These are phyloP conservation scores for Phoenix dactylifera DNA, from an alignment of 176 grass and related monocot species.

Conservation along the genomic window DNA sequence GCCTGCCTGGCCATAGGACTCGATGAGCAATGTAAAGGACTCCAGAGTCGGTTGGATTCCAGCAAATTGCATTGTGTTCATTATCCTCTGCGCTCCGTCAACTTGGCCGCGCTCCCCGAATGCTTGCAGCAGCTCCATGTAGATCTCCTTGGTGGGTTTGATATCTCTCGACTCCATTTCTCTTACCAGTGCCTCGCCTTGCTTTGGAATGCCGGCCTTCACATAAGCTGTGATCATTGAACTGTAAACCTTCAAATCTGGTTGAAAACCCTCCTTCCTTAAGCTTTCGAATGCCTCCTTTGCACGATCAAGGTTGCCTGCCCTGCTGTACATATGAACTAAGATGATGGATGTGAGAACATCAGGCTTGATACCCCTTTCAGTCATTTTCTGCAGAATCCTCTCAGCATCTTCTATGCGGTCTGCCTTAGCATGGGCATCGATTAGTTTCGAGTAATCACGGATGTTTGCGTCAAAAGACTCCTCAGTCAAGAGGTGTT, in stretches of 20 bases:
- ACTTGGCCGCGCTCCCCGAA: slow-evolving; percentile 31
- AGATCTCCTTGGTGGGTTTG: slow-evolving; percentile 47
- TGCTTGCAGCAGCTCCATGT: slow-evolving; percentile 37
- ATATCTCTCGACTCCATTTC: slow-evolving; percentile 20
- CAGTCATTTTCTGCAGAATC: slow-evolving; percentile 69
- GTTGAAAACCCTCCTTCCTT: slow-evolving; percentile 42
- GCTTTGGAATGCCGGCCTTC: slow-evolving; percentile 30
- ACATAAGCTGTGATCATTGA: slow-evolving; percentile 69
- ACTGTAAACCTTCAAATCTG: slow-evolving; percentile 42
- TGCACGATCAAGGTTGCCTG: slow-evolving; percentile 55
- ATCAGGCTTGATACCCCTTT: slow-evolving; percentile 53
- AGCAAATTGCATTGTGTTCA: slow-evolving; percentile 17
- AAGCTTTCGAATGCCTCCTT: slow-evolving; percentile 46
- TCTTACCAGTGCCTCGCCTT: slow-evolving; percentile 31
- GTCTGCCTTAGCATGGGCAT: slow-evolving; percentile 53
- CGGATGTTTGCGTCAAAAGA: slow-evolving; percentile 58
- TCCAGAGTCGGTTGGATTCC: slow-evolving; percentile 31
- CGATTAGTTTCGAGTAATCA: slow-evolving; percentile 76
- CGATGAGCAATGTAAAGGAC: slow-evolving; percentile 32
- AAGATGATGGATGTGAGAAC: slow-evolving; percentile 48
- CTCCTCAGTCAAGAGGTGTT: slow-evolving; percentile 61
- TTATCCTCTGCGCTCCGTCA: slow-evolving; percentile 6
- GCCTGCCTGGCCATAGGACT: slow-evolving; percentile 38
- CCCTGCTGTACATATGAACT: slow-evolving; percentile 66
- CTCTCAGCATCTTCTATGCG: slow-evolving; percentile 45